Evolutionary conservation across 345 rosid species (phyloP), one percentile per base, ranked within the genome.

Genomic region (Populus tremula): DNA sequence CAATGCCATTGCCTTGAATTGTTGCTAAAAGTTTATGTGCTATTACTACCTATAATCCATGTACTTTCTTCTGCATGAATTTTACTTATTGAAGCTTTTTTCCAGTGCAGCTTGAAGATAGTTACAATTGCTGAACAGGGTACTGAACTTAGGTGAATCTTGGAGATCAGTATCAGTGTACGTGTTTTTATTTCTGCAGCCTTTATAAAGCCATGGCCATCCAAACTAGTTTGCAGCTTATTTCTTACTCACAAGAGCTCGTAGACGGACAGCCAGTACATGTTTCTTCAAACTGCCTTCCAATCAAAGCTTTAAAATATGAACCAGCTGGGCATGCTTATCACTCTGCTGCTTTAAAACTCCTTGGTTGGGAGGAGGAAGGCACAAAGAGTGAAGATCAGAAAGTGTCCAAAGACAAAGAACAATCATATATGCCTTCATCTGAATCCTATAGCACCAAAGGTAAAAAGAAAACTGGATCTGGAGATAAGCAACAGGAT

Each of bases 301-400:
- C 99, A 23, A 78, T 90, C 47, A 96, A 96, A 89, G 94, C 94
- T 68, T 76, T 72, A 45, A 87, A 86, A 47, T 91, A 85, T 65
- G 99, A 96, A 78, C 98, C 99, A 67, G 98, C 99, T 79, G 99
- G 97, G 25, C 95, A 89, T 83, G 75, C 97, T 79, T 96, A 94
- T 73, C 98, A 96, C 76, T 70, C 84, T 81, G 93, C 90, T 86
- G 98, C 95, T 76, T 93, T 90, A 61, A 96, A 91, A 83, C 89
- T 96, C 17, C 76, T 83, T 73, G 99, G 99, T 47, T 90, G 85
- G 66, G 93, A 79, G 75, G 90, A 91, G 79, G 92, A 90, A 69
- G 80, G 66, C 56, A 84, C 70, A 47, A 82, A 79, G 39, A 81
- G 64, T 81, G 90, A 82, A 79, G 93, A 88, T 54, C 89, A 84